Percentiles rank a stretch among this genome's conserved stretches.
Evolutionary conservation across 768 basidiomycete genomes (phyloP).

Genomic region (Amanita subjunquillea): DNA sequence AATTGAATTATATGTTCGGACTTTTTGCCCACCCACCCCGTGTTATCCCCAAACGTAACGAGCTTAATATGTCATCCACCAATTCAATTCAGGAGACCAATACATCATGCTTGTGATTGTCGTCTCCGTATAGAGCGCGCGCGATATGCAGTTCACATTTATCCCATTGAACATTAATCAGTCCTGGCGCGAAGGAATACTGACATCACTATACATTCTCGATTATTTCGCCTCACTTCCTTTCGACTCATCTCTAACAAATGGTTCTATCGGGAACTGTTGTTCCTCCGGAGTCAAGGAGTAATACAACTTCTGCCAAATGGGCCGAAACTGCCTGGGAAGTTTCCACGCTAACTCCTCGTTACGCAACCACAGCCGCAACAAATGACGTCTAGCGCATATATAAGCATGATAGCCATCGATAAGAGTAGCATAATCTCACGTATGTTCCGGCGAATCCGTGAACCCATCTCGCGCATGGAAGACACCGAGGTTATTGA

Average conservation of each 20-base stretch:
- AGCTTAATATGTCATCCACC: too few species aligned
- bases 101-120: too few species aligned
- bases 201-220: too few species aligned
- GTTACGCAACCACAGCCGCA: slow-evolving; percentile 36
- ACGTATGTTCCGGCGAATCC: slow-evolving; percentile 32
- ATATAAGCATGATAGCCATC: background rate
- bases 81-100: too few species aligned
- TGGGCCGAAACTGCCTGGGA: slow-evolving; percentile 25
- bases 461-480: slow-evolving; percentile 34
- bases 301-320: slow-evolving; percentile 26
- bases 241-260: slow-evolving; percentile 23
- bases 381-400: slow-evolving; percentile 27
- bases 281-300: slow-evolving; percentile 30
- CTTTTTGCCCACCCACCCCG: too few species aligned
- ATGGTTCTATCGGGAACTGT: slow-evolving; percentile 32
- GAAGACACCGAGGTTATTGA: slow-evolving; percentile 33
- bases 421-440: slow-evolving; percentile 9
- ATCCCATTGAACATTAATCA: too few species aligned
- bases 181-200: too few species aligned
- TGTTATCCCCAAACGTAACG: too few species aligned
- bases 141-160: too few species aligned
- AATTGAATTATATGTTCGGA: too few species aligned
- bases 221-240: slow-evolving; percentile 17
- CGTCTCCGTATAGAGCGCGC: too few species aligned
- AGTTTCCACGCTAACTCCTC: slow-evolving; percentile 36